Evolutionary conservation across 2,329 filamentous ascomycete genomes (phyloP), one percentile per base, ranked within the genome.

Genomic region (Lasiodiplodia sp.): DNA sequence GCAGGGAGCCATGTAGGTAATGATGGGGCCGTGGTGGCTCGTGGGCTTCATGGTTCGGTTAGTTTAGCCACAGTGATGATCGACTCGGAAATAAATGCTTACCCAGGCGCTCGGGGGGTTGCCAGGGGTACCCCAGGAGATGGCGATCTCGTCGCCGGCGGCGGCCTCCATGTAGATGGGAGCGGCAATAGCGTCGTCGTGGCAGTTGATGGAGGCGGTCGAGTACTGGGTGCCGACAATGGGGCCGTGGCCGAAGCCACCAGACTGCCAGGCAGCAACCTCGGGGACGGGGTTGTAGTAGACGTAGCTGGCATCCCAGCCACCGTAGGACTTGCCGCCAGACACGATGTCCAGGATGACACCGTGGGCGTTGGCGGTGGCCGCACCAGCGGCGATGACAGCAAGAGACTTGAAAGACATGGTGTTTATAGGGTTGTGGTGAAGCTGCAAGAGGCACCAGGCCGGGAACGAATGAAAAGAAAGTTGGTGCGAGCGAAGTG

Each of bases 1-100:
- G 74, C 76, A 78, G 1, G 74, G 62, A 11, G 76, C 76, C 51
- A 78, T 71, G 67, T 73, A 78, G 38, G 66, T 62, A 16, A 63
- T n/a, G 47, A 68, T 68, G 23, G 66, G 66, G 37, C 66, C 66
- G 44, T 63, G 49, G 56, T 68, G 66, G 12, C 56, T 63, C 7
- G 49, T 51, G 56, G 66, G 66, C 66, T 56, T 18, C 38, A n/a
- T 18, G 34, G 8, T n/a, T 44, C 23, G 4, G 57, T 60, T 18
- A 60, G 57, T 23, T 18, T 47, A 23, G 10, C 3, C 8, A 18
- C 12, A 47, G 7, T 28, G 12, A 44, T 4, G 57, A 14, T 21
- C 11, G 18, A 4, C 4, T 14, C 28, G 23, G 57, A 25, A 47
- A 25, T 16, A 25, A 47, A 25, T 16, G 14, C 57, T 44, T 60